These are phyloP conservation scores for Cymbopogon citratus DNA, from an alignment of 176 grass and related monocot genomes.

Conservation along the genomic window DNA sequence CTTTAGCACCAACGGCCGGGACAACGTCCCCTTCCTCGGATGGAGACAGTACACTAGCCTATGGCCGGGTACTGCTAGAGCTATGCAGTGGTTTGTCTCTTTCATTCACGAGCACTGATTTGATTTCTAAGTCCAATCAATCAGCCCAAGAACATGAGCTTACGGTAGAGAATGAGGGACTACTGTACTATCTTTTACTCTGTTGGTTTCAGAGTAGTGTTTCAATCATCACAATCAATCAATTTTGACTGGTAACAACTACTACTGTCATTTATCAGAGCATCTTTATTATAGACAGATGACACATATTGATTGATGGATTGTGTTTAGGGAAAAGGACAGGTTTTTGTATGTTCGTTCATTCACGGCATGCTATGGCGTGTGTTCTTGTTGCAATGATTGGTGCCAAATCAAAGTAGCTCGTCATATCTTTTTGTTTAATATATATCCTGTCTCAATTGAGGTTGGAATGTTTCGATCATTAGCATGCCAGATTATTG, in stretches of 20 bases:
- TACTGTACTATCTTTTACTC: neutral
- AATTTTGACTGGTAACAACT: neutral
- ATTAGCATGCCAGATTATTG: neutral
- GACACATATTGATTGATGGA: neutral
- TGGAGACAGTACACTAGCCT: neutral
- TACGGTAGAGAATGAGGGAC: neutral
- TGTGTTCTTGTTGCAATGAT: neutral
- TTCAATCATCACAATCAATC: neutral
- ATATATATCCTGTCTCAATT: neutral
- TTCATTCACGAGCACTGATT: neutral
- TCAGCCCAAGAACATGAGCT: neutral
- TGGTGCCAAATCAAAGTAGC: neutral
- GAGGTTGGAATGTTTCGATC: neutral
- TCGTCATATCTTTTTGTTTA: neutral
- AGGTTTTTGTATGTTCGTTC: neutral
- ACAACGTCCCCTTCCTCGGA: neutral
- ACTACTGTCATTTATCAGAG: neutral
- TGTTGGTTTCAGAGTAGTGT: neutral
- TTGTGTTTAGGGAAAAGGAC: neutral
- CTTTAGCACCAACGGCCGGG: neutral
- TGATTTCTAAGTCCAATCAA: neutral
- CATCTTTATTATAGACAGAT: neutral
- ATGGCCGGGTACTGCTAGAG: neutral
- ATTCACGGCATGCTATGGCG: neutral
- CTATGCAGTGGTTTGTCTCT: neutral